phyloP scores from a whole-genome alignment of 768 basidiomycete genomes.

The Collybia sp. region DNA sequence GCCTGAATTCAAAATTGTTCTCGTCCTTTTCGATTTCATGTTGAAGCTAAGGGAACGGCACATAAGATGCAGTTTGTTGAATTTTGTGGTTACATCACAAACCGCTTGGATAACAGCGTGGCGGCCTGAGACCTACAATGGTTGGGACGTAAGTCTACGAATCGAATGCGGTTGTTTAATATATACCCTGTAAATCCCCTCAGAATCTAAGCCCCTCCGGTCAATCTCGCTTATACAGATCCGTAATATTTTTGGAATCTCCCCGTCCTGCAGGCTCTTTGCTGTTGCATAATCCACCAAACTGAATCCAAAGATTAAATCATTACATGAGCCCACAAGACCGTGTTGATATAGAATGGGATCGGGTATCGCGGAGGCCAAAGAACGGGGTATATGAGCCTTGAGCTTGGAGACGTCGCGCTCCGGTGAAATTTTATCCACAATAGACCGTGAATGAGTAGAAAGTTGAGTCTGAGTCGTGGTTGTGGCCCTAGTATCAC shows the following conservation, averaged over 20 bases:
- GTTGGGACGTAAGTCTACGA: slow-evolving; percentile 1
- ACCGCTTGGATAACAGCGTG: slow-evolving; percentile 84
- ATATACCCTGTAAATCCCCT: slow-evolving; percentile 77
- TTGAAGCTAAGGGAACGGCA: slow-evolving; percentile 49
- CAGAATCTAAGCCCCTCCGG: slow-evolving; percentile 66
- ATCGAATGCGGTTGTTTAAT: not conserved
- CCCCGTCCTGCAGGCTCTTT: slow-evolving; percentile 64
- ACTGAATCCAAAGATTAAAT: slow-evolving; percentile 86
- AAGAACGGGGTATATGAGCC: slow-evolving; percentile 52
- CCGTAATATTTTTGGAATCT: slow-evolving; percentile 74
- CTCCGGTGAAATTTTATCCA: slow-evolving; percentile 66
- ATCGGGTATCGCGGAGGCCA: slow-evolving; percentile 64
- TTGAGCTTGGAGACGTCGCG: slow-evolving; percentile 61
- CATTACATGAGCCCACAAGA: slow-evolving; percentile 79
- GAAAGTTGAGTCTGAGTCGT: slow-evolving; percentile 74
- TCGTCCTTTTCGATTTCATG: slow-evolving; percentile 88
- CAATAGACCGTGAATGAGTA: slow-evolving; percentile 52
- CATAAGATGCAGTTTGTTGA: not conserved
- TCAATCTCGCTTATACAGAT: slow-evolving; percentile 85
- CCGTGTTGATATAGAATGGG: slow-evolving; percentile 74
- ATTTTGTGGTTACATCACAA: slow-evolving; percentile 12
- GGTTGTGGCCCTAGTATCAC: slow-evolving; percentile 59
- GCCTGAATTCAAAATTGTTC: slow-evolving; percentile 64
- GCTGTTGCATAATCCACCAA: slow-evolving; percentile 87
- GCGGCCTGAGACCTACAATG: slow-evolving; percentile 68